A percentile compares a stretch with the other conserved stretches of the same genome.
These are phyloP conservation scores for Scutellaria galericulata DNA, from an alignment of 257 asterid species.

Conservation along the genomic window DNA sequence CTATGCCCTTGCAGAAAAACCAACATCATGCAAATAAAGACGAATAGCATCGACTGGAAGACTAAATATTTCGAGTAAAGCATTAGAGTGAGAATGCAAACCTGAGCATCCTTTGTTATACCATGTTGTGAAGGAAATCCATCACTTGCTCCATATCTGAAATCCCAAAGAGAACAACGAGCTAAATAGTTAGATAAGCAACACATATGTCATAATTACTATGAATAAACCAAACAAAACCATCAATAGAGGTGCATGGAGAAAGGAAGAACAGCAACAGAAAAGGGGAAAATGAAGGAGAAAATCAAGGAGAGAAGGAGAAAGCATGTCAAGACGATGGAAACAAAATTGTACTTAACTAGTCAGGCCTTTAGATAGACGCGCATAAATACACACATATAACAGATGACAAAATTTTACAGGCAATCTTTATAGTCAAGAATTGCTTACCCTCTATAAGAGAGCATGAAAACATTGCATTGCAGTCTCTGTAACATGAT, in stretches of 20 bases:
- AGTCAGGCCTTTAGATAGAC: constrained; percentile 9
- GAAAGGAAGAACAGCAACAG: constrained; percentile 2
- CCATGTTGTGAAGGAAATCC: constrained; percentile 98
- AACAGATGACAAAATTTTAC: constrained; percentile 18
- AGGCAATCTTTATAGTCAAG: constrained; percentile 13
- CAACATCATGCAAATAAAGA: constrained; percentile 11
- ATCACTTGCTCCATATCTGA: constrained; percentile 97
- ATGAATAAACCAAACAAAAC: constrained; percentile 22
- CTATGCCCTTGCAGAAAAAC: background rate
- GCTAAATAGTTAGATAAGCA: constrained; percentile 24
- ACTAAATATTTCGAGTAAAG: constrained; percentile 13
- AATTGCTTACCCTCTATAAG: constrained; percentile 85
- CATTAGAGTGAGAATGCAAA: constrained; percentile 37
- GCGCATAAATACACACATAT: background rate
- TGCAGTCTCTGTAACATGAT: constrained; percentile 80
- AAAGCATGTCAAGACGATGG: constrained; percentile 21
- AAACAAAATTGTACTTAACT: background rate
- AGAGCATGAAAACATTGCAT: constrained; percentile 99
- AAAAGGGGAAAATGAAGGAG: constrained; percentile 12
- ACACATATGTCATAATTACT: constrained; percentile 12
- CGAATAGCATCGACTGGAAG: constrained; percentile 11
- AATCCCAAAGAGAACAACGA: constrained; percentile 33
- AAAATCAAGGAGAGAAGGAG: constrained; percentile 6
- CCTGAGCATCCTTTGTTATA: constrained; percentile 95
- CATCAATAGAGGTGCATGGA: constrained; percentile 17